A percentile compares a stretch with the other conserved stretches of the same genome.
These are phyloP conservation scores for Acephala macrosclerotiorum DNA, from an alignment of 2,329 filamentous ascomycete genomes.

Conservation along the genomic window DNA sequence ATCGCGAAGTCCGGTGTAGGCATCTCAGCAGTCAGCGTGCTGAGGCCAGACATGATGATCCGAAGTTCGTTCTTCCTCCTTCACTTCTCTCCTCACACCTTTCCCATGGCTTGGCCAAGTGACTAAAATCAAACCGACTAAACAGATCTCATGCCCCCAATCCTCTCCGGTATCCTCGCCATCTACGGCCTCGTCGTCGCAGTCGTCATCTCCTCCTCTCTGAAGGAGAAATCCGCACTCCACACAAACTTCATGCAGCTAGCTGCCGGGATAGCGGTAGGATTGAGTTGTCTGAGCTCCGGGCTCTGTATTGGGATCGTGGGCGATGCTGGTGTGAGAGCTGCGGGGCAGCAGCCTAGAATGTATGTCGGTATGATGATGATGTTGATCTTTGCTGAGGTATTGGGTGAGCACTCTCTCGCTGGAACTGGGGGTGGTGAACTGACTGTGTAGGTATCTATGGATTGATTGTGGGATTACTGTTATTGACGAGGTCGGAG, in stretches of 20 bases:
- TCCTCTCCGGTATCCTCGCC: constrained; percentile 99
- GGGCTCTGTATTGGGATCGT: constrained; percentile 82
- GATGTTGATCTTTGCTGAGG: constrained; percentile 84
- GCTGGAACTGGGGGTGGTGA: neutral
- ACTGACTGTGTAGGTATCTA: constrained; percentile 60
- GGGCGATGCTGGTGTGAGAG: constrained; percentile 85
- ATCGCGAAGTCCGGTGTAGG: constrained; percentile 98
- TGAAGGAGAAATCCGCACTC: constrained; percentile 73
- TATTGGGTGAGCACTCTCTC: constrained; percentile 64
- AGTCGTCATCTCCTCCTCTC: constrained; percentile 79
- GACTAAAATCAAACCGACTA: too few species aligned
- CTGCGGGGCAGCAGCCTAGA: constrained; percentile 72
- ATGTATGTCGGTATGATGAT: constrained; percentile 80
- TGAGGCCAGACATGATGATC: constrained; percentile 95
- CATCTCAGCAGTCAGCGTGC: constrained; percentile 95
- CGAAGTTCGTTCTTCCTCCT: constrained; percentile 76
- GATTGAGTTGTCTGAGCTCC: constrained; percentile 79
- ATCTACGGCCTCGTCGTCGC: constrained; percentile 92
- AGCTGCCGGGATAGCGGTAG: constrained; percentile 80
- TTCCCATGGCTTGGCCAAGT: too few species aligned
- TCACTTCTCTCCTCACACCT: neutral
- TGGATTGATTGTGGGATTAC: constrained; percentile 93
- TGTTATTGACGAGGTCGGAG: constrained; percentile 93
- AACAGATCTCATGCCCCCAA: constrained; percentile 95
- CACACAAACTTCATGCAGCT: constrained; percentile 85